Percentiles rank a stretch among this genome's conserved stretches.
Conservation (phyloP, 192 early-diverging fungal species). For the Coemansia sp. region DNA sequence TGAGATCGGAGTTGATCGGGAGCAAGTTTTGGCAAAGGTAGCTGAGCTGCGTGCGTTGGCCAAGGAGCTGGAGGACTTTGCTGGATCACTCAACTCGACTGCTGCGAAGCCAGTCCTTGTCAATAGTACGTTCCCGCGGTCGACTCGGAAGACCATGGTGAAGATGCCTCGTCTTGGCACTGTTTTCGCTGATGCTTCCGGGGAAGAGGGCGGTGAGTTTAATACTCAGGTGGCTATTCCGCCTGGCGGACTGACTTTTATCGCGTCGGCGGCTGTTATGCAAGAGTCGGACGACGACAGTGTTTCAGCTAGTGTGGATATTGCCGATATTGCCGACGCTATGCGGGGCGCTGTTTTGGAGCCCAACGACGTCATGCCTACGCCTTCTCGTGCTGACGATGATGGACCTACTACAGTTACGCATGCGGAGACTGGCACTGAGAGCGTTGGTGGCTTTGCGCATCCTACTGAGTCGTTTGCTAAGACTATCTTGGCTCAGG, state of each 20-base stretch:
- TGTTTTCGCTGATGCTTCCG: background rate
- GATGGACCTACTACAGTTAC: background rate
- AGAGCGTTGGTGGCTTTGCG: conserved; percentile 40
- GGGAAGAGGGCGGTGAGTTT: conserved; percentile 26
- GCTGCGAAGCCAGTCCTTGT: background rate
- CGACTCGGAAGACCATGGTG: conserved; percentile 7
- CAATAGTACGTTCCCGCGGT: background rate
- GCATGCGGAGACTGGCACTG: conserved; percentile 1
- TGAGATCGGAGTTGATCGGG: conserved; percentile 8
- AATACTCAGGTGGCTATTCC: conserved; percentile 40
- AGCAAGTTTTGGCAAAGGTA: conserved; percentile 12
- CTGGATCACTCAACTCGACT: background rate
- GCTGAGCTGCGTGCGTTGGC: conserved; percentile 22
- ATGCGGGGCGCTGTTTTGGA: background rate
- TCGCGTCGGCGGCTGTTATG: conserved; percentile 36
- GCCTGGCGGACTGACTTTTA: conserved; percentile 48
- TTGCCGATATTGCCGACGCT: background rate
- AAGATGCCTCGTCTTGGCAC: conserved; percentile 26
- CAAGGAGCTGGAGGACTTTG: conserved; percentile 33
- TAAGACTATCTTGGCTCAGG: background rate
- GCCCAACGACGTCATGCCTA: background rate
- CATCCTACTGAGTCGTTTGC: conserved; percentile 5
- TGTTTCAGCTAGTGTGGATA: background rate
- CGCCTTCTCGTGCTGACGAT: background rate
- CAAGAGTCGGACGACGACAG: conserved; percentile 22